Percentiles rank a stretch among this genome's conserved stretches.
These are phyloP conservation scores for Fusarium hainanense DNA, from an alignment of 2,329 filamentous ascomycete genomes.

Conservation along the genomic window DNA sequence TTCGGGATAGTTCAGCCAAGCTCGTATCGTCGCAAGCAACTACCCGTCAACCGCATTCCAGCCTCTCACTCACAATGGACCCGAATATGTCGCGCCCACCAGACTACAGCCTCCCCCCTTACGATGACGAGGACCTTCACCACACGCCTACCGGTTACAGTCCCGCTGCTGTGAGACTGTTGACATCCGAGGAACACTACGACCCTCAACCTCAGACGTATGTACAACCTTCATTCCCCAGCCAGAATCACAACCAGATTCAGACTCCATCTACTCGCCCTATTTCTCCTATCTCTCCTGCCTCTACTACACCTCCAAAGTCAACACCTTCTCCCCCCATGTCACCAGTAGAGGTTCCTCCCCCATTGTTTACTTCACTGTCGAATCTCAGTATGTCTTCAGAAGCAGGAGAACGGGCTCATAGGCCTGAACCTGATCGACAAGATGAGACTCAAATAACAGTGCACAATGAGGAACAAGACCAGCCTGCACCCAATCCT, in stretches of 20 bases:
- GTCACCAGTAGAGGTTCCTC: constrained; percentile 31
- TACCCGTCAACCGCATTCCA: constrained; percentile 47
- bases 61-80: constrained; percentile 55
- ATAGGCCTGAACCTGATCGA: constrained; percentile 6
- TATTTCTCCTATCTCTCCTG: constrained; percentile 1
- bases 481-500: constrained; percentile 16
- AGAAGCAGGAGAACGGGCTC: constrained; percentile 7
- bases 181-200: constrained; percentile 71
- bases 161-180: constrained; percentile 66
- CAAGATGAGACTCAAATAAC: constrained; percentile 15
- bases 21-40: constrained; percentile 34
- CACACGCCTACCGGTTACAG: constrained; percentile 60
- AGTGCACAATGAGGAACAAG: constrained; percentile 4
- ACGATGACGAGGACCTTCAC: constrained; percentile 63
- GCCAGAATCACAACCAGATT: constrained; percentile 14
- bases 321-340: constrained; percentile 20
- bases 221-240: constrained; percentile 54
- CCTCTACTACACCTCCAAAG: constrained; percentile 23
- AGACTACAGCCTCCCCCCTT: constrained; percentile 67
- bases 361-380: constrained; percentile 21
- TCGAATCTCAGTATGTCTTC: constrained; percentile 21
- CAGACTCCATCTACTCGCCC: constrained; percentile 12
- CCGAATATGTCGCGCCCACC: constrained; percentile 64
- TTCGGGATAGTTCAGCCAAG: constrained; percentile 11
- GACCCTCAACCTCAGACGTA: constrained; percentile 64